Evolutionary conservation across 1,284 basidiomycete species (phyloP).

Genomic region (Trichosporon faecale): DNA sequence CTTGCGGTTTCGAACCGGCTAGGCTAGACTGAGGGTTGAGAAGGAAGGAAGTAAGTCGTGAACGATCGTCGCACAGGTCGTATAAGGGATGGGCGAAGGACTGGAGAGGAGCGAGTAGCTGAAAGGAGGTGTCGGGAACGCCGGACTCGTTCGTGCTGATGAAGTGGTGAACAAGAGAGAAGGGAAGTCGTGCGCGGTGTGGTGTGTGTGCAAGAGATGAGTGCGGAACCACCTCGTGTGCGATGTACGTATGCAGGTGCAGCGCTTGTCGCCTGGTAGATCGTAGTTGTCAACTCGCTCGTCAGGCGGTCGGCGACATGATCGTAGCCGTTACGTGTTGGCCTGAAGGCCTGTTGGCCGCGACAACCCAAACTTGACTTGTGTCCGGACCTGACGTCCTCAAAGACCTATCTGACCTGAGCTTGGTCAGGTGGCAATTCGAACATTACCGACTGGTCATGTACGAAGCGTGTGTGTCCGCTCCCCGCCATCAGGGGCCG

Average conservation of each 20-base stretch:
- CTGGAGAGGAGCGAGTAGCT: not conserved
- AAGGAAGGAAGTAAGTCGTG: not conserved
- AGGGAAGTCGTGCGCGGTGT: not conserved
- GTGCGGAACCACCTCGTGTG: not conserved
- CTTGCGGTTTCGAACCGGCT: not conserved
- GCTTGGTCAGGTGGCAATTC: conserved; percentile 4
- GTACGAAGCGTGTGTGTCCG: conserved; percentile 13
- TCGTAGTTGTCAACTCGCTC: conserved; percentile 8
- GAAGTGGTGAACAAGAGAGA: not conserved
- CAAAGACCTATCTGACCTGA: not conserved
- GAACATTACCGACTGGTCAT: not conserved
- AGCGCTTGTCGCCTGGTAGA: conserved; percentile 8
- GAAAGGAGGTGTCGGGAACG: not conserved
- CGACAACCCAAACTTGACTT: conserved; percentile 10
- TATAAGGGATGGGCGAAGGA: not conserved
- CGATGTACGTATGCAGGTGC: not conserved
- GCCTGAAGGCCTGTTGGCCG: conserved; percentile 1
- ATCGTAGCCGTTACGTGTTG: conserved; percentile 9
- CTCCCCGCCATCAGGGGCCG: conserved; percentile 28
- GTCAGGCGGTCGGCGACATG: not conserved
- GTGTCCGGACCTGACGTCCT: not conserved
- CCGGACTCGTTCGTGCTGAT: not conserved
- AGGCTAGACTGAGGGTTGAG: not conserved
- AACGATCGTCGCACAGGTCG: conserved; percentile 5
- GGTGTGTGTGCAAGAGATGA: not conserved